These are phyloP conservation scores for Coemansia sp. DNA, from an alignment of 192 early-diverging fungal species.

Conservation along the genomic window DNA sequence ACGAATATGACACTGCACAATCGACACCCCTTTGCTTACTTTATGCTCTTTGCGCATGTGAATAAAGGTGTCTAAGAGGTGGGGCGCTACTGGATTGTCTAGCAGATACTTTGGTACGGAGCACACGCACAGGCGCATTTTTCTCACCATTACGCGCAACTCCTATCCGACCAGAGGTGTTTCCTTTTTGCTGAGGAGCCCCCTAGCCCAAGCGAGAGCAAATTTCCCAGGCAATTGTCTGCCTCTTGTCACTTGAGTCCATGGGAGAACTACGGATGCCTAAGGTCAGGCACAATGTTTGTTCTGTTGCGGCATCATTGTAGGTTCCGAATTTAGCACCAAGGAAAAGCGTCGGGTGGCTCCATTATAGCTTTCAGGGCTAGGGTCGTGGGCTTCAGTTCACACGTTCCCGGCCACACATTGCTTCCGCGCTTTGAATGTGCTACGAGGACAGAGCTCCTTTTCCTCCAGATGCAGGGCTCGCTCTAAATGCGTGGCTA, in stretches of 20 bases:
- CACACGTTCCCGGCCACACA: neutral
- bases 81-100: neutral
- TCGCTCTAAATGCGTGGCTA: neutral
- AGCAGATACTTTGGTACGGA: neutral
- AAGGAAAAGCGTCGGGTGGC: neutral
- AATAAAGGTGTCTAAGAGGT: neutral
- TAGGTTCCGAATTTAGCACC: neutral
- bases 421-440: neutral
- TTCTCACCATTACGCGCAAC: neutral
- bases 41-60: neutral
- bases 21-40: neutral
- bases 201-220: neutral
- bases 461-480: neutral
- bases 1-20: neutral
- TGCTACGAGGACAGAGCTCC: neutral
- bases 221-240: neutral
- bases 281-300: neutral
- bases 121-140: neutral
- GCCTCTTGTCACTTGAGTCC: neutral
- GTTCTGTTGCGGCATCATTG: neutral
- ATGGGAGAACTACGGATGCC: neutral
- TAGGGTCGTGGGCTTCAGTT: neutral
- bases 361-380: neutral
- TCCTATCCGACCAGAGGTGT: neutral
- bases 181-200: constrained; percentile 1